Evolutionary conservation across 2,329 filamentous ascomycete genomes (phyloP).

Genomic region (Podosphaera aphanis): DNA sequence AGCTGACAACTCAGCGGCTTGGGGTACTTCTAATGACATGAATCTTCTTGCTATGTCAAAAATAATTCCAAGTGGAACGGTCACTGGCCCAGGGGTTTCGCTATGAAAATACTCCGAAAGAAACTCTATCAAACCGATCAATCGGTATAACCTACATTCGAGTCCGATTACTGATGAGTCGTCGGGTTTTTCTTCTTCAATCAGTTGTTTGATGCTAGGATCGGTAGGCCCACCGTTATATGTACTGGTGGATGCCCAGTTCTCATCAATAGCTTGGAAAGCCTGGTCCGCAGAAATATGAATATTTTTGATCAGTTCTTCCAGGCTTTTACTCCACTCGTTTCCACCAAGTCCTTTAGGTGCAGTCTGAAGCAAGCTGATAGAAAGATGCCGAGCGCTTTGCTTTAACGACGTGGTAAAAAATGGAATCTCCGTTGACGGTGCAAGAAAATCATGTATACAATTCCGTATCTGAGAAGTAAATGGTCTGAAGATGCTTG

Average conservation of each 20-base stretch:
- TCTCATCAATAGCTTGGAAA: constrained; percentile 57
- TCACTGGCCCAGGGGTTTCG: constrained; percentile 40
- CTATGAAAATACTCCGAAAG: constrained; percentile 38
- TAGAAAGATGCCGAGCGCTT: constrained; percentile 38
- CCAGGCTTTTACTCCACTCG: constrained; percentile 53
- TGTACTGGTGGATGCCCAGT: constrained; percentile 47
- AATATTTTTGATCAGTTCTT: constrained; percentile 34
- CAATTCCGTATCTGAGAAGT: constrained; percentile 41
- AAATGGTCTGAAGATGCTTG: constrained; percentile 61
- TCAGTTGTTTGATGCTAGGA: constrained; percentile 23
- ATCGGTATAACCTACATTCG: constrained; percentile 45
- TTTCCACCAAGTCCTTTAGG: constrained; percentile 55
- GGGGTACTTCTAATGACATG: constrained; percentile 34
- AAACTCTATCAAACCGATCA: constrained; percentile 40
- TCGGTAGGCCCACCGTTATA: constrained; percentile 22
- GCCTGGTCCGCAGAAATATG: constrained; percentile 55
- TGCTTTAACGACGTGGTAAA: constrained; percentile 29
- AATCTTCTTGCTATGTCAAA: constrained; percentile 48
- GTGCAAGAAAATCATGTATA: constrained; percentile 35
- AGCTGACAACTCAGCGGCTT: not conserved
- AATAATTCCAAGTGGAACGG: constrained; percentile 41
- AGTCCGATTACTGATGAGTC: constrained; percentile 48
- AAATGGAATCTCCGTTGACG: constrained; percentile 28
- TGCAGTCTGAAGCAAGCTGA: constrained; percentile 56
- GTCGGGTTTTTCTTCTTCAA: constrained; percentile 23